A percentile compares a stretch with the other conserved stretches of the same genome.
Conservation (phyloP, 805 yeast species). For the Hanseniaspora hatyaiensis region DNA sequence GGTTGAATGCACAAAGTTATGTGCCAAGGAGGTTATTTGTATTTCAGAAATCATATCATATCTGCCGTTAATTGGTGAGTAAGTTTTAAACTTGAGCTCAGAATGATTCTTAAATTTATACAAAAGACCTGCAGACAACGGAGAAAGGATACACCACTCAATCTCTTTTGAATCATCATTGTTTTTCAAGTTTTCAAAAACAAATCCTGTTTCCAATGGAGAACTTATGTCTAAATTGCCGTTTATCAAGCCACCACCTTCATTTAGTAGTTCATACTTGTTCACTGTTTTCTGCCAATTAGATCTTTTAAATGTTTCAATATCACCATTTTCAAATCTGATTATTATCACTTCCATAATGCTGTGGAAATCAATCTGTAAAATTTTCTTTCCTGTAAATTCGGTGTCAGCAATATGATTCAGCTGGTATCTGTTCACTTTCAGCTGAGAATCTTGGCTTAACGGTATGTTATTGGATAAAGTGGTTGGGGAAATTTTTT, state of each 20-base stretch:
- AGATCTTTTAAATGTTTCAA: slow-evolving; percentile 16
- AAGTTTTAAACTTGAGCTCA: slow-evolving; percentile 1
- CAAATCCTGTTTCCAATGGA: slow-evolving; percentile 15
- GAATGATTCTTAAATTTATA: not conserved
- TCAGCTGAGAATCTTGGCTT: slow-evolving; percentile 17
- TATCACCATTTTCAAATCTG: slow-evolving; percentile 17
- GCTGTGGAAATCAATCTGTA: slow-evolving; percentile 16
- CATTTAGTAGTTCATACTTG: slow-evolving; percentile 2
- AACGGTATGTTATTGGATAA: slow-evolving; percentile 19
- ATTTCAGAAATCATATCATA: slow-evolving; percentile 19
- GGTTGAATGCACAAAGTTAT: slow-evolving; percentile 27
- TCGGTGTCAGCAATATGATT: slow-evolving; percentile 12
- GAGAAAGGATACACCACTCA: slow-evolving; percentile 15
- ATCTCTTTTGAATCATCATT: not conserved
- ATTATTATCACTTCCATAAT: slow-evolving; percentile 19
- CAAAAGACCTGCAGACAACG: slow-evolving; percentile 12
- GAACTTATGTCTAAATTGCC: slow-evolving; percentile 11
- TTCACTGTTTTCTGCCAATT: slow-evolving; percentile 16
- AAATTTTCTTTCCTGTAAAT: slow-evolving; percentile 12
- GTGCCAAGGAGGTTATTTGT: slow-evolving; percentile 28
- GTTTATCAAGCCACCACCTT: slow-evolving; percentile 2
- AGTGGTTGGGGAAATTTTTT: slow-evolving; percentile 20
- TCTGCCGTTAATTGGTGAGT: not conserved
- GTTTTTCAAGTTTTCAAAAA: not conserved
- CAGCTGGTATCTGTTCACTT: slow-evolving; percentile 12